These are phyloP conservation scores for Halophytophthora polymorphica DNA, from an alignment of 352 stramenopile genomes.

Conservation along the genomic window DNA sequence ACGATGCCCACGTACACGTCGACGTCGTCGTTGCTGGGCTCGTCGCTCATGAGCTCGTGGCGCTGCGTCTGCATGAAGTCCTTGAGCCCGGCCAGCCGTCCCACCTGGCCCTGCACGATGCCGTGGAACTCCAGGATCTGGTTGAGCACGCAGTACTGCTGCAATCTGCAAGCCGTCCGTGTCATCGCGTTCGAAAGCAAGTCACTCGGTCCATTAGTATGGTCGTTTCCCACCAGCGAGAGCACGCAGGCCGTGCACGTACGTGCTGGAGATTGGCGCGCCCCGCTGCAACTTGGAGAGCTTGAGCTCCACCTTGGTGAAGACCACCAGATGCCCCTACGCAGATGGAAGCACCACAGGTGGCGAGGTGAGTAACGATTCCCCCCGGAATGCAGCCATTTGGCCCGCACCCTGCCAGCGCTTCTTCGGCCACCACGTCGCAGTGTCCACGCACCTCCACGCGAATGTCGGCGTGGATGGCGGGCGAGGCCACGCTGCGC, in stretches of 20 bases:
- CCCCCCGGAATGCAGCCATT: too few relatives aligned
- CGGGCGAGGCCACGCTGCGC: constrained; percentile 31
- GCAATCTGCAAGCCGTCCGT: constrained; percentile 32
- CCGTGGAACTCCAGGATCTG: constrained; percentile 84
- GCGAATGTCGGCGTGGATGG: constrained; percentile 67
- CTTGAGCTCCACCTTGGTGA: constrained; percentile 69
- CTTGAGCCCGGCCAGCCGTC: constrained; percentile 43
- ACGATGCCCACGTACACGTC: constrained; percentile 52
- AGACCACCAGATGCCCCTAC: constrained; percentile 73
- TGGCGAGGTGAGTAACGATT: background rate
- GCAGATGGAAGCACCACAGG: background rate
- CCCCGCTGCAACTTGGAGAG: constrained; percentile 55
- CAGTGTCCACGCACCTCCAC: constrained; percentile 60
- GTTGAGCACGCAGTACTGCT: constrained; percentile 82
- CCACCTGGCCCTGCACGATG: constrained; percentile 58
- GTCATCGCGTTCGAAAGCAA: constrained; percentile 1
- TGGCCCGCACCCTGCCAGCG: too few relatives aligned
- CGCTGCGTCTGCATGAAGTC: constrained; percentile 44
- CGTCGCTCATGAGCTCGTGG: constrained; percentile 33
- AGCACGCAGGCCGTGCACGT: constrained; percentile 12
- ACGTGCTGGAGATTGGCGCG: constrained; percentile 47
- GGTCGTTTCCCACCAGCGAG: background rate
- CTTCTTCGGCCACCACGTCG: too few relatives aligned
- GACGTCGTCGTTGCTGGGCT: constrained; percentile 45
- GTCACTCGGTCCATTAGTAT: constrained; percentile 10